Evolutionary conservation across 495 filamentous ascomycete genomes (phyloP).

Genomic region (Penicillium herquei): DNA sequence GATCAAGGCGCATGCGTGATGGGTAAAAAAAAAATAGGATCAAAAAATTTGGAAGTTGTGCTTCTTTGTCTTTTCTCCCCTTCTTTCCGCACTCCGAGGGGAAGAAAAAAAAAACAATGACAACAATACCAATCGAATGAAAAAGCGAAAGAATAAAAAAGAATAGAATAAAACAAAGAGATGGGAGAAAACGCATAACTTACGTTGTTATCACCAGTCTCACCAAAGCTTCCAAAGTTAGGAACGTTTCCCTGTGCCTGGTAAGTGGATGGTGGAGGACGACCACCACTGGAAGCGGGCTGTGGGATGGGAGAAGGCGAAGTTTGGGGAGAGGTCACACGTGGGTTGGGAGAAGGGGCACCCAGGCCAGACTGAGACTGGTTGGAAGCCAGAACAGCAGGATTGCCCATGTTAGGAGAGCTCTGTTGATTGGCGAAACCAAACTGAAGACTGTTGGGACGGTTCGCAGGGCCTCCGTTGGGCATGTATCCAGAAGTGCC

Average conservation of each 20-base stretch:
- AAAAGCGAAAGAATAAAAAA: conserved; percentile 3
- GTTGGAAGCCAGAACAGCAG: conserved; percentile 44
- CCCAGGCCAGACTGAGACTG: conserved; percentile 53
- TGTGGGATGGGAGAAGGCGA: conserved; percentile 90
- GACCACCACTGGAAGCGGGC: conserved; percentile 79
- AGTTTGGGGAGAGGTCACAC: conserved; percentile 66
- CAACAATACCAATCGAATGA: neutral
- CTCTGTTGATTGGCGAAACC: conserved; percentile 63
- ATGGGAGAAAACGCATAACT: conserved; percentile 33
- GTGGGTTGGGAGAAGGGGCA: conserved; percentile 61
- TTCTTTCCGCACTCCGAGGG: neutral
- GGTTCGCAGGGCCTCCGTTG: conserved; percentile 67
- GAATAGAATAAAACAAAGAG: conserved; percentile 13
- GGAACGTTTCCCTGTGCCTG: conserved; percentile 61
- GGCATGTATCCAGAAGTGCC: conserved; percentile 70
- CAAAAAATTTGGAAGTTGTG: too few relatives aligned
- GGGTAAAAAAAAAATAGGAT: too few relatives aligned
- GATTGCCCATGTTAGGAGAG: conserved; percentile 65
- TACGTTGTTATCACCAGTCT: conserved; percentile 64
- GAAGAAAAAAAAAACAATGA: neutral
- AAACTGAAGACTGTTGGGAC: conserved; percentile 70
- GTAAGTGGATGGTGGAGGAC: conserved; percentile 62
- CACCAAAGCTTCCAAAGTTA: conserved; percentile 81
- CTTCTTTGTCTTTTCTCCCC: neutral
- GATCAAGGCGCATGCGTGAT: neutral